Evolutionary conservation across 305 asterid species (phyloP), one percentile per base, ranked within the genome.

Genomic region (Euphrasia arctica): DNA sequence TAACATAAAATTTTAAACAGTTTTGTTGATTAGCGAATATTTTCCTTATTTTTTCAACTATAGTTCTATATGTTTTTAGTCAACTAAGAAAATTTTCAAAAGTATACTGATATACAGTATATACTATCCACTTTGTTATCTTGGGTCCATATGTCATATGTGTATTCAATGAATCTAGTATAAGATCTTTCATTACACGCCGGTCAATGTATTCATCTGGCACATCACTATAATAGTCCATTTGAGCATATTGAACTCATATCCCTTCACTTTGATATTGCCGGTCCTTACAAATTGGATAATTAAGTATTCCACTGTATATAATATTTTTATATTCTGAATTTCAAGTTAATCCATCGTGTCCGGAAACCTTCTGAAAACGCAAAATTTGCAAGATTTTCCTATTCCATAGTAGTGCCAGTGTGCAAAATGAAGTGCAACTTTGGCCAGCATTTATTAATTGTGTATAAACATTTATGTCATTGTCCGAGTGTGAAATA

Each of bases 1-100:
- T 68, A 25, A 54, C 63, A 31, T 11, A 54, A 11, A 32, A 56
- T 45, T 56, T 60, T 13, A n/a, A 61, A 59, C 60, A 34, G 18
- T 61, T 68, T 10, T 39, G 9, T 39, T 36, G 8, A 7, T 36
- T 36, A 36, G 42, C 9, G 42, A 36, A 36, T 36, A 36, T 36
- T 36, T 36, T 34, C 42, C 42, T 36, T 36, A 9, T 7, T 7
- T 2, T 39, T 8, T 39, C 43, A 39, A 39, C 43, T 39, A 39
- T 39, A 6, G 7, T 39, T 54, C 34, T 63, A 29, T 5, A 62
- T 34, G 28, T 31, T 31, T 31, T 31, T 31, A 29, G 32, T 31
- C 34, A 31, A 31, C 4, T 3, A 31, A 31, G 34, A 31, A 29
- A 31, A 31, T 31, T 4, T 4, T 31, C 34, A 31, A 31, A 31